Evolutionary conservation across 306 rosid genomes (phyloP).

Genomic region (Cucurbita moschata): DNA sequence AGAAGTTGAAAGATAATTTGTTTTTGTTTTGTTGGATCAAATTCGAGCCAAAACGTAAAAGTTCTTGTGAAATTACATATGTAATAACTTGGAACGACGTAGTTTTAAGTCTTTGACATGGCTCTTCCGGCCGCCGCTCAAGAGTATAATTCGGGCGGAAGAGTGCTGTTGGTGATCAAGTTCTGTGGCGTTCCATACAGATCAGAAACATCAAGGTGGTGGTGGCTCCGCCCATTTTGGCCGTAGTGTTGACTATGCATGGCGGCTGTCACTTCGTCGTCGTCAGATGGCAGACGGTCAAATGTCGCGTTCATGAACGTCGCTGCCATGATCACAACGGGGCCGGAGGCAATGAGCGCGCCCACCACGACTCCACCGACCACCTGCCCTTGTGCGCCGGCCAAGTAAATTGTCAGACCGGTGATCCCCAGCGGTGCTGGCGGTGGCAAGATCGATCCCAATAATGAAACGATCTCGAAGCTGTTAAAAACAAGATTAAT

Average conservation of each 20-base stretch:
- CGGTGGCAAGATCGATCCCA: slow-evolving; percentile 78
- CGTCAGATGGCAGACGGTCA: slow-evolving; percentile 82
- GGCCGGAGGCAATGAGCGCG: slow-evolving; percentile 63
- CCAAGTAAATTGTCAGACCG: slow-evolving; percentile 68
- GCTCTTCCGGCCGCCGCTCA: slow-evolving; percentile 8
- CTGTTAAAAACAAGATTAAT: background rate
- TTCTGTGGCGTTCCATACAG: slow-evolving; percentile 11
- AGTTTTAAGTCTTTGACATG: slow-evolving; percentile 5
- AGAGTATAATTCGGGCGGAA: slow-evolving; percentile 9
- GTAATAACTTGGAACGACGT: background rate
- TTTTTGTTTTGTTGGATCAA: too few species aligned
- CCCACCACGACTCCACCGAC: slow-evolving; percentile 87
- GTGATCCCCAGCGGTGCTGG: slow-evolving; percentile 80
- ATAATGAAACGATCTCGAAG: slow-evolving; percentile 71
- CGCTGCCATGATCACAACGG: slow-evolving; percentile 85
- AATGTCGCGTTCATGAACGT: slow-evolving; percentile 93
- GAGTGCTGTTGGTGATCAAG: slow-evolving; percentile 2
- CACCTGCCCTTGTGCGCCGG: slow-evolving; percentile 89
- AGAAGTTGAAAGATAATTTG: too few species aligned
- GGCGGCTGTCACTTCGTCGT: slow-evolving; percentile 37
- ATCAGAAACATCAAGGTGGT: slow-evolving; percentile 5
- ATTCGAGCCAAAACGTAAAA: background rate
- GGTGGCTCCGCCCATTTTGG: slow-evolving; percentile 5
- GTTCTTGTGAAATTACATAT: background rate
- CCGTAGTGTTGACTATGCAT: slow-evolving; percentile 16